phyloP scores from a whole-genome alignment of 495 filamentous ascomycete genomes.

The Penicillium flavigenum region DNA sequence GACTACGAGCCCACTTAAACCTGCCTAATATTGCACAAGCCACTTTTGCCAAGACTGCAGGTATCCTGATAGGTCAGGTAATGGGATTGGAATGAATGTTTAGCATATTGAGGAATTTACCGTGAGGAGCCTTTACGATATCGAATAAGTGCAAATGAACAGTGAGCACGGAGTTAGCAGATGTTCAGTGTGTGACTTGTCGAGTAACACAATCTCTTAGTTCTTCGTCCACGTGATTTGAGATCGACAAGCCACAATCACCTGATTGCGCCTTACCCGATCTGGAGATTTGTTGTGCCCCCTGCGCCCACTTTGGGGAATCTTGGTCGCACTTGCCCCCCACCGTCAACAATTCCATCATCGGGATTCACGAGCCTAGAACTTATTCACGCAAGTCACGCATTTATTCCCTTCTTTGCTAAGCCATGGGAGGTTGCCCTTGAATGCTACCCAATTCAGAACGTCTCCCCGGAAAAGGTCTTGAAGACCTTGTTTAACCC shows the following conservation, averaged over 20 bases:
- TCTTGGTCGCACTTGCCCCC: slow-evolving; percentile 34
- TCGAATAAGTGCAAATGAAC: not conserved
- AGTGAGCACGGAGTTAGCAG: not conserved
- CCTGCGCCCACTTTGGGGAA: slow-evolving; percentile 23
- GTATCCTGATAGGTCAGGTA: slow-evolving; percentile 9
- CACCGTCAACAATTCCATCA: slow-evolving; percentile 32
- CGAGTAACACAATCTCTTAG: not conserved
- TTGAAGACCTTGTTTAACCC: slow-evolving; percentile 15
- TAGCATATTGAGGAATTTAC: not conserved
- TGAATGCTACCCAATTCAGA: slow-evolving; percentile 21
- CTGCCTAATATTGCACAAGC: slow-evolving; percentile 21
- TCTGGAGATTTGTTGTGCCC: slow-evolving; percentile 50
- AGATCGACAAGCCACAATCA: slow-evolving; percentile 27
- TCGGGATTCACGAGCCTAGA: slow-evolving; percentile 7
- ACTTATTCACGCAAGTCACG: not conserved
- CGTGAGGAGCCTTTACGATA: not conserved
- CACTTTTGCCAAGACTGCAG: slow-evolving; percentile 18
- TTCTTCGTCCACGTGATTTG: slow-evolving; percentile 14
- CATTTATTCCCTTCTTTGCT: not conserved
- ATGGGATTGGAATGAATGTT: not conserved
- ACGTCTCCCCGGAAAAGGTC: not conserved
- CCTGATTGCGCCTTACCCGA: slow-evolving; percentile 36
- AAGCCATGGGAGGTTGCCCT: slow-evolving; percentile 19
- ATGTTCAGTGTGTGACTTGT: not conserved
- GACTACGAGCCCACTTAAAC: slow-evolving; percentile 24